Evolutionary conservation across 148 eudicot genomes (phyloP), one percentile per base, ranked within the genome.

Genomic region (Arbutus unedo): DNA sequence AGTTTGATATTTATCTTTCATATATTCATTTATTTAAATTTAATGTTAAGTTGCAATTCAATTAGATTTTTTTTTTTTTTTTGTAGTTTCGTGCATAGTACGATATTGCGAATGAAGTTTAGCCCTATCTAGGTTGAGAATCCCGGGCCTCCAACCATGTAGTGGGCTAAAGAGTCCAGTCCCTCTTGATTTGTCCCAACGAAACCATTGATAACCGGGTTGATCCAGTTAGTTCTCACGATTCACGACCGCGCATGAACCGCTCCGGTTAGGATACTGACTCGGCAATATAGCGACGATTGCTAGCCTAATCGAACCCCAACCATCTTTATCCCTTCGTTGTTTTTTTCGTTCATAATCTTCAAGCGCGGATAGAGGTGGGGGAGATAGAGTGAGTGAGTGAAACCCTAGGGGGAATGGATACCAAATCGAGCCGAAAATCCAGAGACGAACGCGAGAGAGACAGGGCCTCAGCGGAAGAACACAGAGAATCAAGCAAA

Each of bases 351-450:
- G 38, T 31, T 47, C 4, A 55, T 6, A 54, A 77, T 6, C 79
- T 43, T 38, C 45, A 55, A 8, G 49, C 50, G 4, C 9, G 0
- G 80, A 44, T 68, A 8, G 68, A 19, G 38, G 38, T 31, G 73
- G 59, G 64, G 25, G 79, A 60, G 78, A 2, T 25, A n/a, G 67
- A 60, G 73, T 23, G 68, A 71, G 76, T 49, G 82, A 50, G 31
- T 14, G 60, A 31, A 67, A 80, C 82, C 82, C 60, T 53, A 67
- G 25, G 19, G 13, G 15, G 41, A 25, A 89, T 89, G 90, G 91
- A 89, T 23, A 85, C 83, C 79, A 87, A 85, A 84, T 87, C 91
- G 6, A 86, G 85, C 76, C 87, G 91, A n/a, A 86, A 80, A 83
- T 57, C 83, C 44, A 82, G 82, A 55, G 92, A 87, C 83, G 88